phyloP scores from a whole-genome alignment of 2,329 filamentous ascomycete genomes.

The Aspergillus proliferans region DNA sequence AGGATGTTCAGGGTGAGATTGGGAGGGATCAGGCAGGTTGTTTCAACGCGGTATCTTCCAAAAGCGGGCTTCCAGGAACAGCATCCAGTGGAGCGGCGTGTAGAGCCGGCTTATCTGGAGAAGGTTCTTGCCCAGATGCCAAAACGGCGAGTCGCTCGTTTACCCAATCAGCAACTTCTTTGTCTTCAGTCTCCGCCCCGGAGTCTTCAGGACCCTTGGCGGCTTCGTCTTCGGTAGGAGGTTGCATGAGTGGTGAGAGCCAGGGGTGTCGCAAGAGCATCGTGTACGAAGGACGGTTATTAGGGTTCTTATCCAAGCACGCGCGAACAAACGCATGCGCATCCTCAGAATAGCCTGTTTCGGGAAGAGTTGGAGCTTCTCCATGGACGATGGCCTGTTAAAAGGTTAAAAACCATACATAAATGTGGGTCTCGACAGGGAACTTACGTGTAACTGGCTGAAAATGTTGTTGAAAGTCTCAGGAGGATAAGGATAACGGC shows the following conservation, averaged over 20 bases:
- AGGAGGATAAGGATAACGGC: conserved; percentile 90
- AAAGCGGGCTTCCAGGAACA: conserved; percentile 42
- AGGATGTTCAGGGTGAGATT: neutral
- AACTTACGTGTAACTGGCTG: conserved; percentile 86
- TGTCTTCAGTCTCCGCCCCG: conserved; percentile 55
- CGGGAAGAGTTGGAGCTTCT: conserved; percentile 82
- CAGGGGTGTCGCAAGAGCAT: conserved; percentile 86
- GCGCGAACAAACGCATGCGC: conserved; percentile 81
- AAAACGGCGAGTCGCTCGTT: conserved; percentile 52
- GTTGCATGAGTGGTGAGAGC: conserved; percentile 70
- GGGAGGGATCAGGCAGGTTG: neutral
- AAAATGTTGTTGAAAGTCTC: conserved; percentile 99
- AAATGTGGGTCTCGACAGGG: neutral
- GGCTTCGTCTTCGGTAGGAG: conserved; percentile 61
- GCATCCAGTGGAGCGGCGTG: conserved; percentile 80
- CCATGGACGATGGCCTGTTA: conserved; percentile 90
- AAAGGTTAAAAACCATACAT: conserved; percentile 5
- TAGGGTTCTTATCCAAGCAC: conserved; percentile 88
- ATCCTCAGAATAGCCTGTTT: conserved; percentile 67
- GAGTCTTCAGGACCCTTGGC: conserved; percentile 27
- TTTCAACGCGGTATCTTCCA: conserved; percentile 20
- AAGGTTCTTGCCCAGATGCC: conserved; percentile 60
- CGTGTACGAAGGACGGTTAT: conserved; percentile 86
- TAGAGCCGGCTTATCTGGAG: conserved; percentile 68
- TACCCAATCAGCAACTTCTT: conserved; percentile 85